phyloP scores from a whole-genome alignment of 2,329 filamentous ascomycete genomes.

The Verticillium zaregamsianum region DNA sequence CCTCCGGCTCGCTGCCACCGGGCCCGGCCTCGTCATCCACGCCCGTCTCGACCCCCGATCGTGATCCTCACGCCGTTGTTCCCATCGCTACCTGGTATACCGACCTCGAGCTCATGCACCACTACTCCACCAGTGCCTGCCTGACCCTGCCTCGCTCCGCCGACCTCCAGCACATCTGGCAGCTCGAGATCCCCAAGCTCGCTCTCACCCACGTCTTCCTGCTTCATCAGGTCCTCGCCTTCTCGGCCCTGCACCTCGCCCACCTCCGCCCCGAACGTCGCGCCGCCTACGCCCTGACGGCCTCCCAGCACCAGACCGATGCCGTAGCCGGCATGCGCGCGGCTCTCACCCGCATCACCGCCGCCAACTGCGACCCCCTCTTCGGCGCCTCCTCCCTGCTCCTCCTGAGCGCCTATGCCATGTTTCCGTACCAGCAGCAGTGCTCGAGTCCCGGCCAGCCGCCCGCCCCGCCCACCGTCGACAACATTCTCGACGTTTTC shows the following conservation, averaged over 20 bases:
- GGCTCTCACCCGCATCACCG: conserved; percentile 18
- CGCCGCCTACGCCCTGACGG: conserved; percentile 15
- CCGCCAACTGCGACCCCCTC: conserved; percentile 25
- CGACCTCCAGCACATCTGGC: conserved; percentile 11
- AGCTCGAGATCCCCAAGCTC: conserved; percentile 20
- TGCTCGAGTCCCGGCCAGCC: not conserved
- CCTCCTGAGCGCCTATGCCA: conserved; percentile 24
- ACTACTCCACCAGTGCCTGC: conserved; percentile 25
- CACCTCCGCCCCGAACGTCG: conserved; percentile 16
- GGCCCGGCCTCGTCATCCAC: not conserved
- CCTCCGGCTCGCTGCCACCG: not conserved
- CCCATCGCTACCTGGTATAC: conserved; percentile 20
- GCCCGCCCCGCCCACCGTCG: conserved; percentile 16
- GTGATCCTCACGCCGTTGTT: conserved; percentile 5
- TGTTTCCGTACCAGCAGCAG: not conserved
- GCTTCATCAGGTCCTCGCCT: conserved; percentile 26
- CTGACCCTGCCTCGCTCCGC: conserved; percentile 23
- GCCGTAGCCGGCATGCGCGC: conserved; percentile 24
- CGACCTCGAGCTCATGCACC: conserved; percentile 32
- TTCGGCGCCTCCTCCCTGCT: conserved; percentile 27
- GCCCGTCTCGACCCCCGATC: conserved; percentile 11
- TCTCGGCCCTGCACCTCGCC: conserved; percentile 24
- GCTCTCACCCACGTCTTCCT: conserved; percentile 22
- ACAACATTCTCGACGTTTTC: conserved; percentile 27
- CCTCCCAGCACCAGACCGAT: conserved; percentile 27